phyloP scores from a whole-genome alignment of 306 rosid genomes.

The Quercus robur region DNA sequence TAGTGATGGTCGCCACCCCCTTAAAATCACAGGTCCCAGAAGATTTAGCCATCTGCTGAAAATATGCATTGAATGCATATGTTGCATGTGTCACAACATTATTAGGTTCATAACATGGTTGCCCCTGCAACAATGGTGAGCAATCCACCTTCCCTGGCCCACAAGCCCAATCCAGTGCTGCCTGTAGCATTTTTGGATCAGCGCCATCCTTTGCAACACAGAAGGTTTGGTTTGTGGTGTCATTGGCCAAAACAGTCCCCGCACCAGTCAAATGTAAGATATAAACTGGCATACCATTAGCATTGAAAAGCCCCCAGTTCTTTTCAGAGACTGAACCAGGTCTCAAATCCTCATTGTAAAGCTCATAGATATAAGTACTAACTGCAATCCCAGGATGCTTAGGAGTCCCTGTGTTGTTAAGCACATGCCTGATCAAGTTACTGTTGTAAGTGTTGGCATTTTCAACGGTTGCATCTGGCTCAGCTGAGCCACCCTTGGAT shows the following conservation, averaged over 20 bases:
- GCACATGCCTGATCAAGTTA: conserved; percentile 83
- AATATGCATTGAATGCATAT: conserved; percentile 87
- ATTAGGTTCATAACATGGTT: conserved; percentile 76
- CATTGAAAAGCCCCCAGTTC: conserved; percentile 85
- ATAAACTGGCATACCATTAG: conserved; percentile 71
- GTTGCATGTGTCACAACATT: conserved; percentile 72
- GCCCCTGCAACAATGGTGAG: conserved; percentile 75
- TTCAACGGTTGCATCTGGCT: conserved; percentile 73
- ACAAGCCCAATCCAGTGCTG: conserved; percentile 97
- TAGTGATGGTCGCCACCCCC: conserved; percentile 80
- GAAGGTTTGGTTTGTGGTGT: conserved; percentile 87
- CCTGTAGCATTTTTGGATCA: conserved; percentile 82
- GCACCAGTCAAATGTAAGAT: conserved; percentile 81
- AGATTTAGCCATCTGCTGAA: conserved; percentile 75
- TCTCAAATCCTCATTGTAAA: conserved; percentile 85
- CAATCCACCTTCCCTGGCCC: conserved; percentile 97
- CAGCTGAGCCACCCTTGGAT: conserved; percentile 74
- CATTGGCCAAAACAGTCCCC: conserved; percentile 74
- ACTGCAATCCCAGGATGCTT: conserved; percentile 87
- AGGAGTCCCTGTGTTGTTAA: conserved; percentile 89
- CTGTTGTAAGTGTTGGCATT: conserved; percentile 93
- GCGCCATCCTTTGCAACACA: conserved; percentile 75
- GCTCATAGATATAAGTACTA: conserved; percentile 89
- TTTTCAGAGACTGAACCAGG: conserved; percentile 74
- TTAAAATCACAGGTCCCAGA: conserved; percentile 90